phyloP scores from a whole-genome alignment of 768 basidiomycete genomes.

The Leccinum rimulosum region DNA sequence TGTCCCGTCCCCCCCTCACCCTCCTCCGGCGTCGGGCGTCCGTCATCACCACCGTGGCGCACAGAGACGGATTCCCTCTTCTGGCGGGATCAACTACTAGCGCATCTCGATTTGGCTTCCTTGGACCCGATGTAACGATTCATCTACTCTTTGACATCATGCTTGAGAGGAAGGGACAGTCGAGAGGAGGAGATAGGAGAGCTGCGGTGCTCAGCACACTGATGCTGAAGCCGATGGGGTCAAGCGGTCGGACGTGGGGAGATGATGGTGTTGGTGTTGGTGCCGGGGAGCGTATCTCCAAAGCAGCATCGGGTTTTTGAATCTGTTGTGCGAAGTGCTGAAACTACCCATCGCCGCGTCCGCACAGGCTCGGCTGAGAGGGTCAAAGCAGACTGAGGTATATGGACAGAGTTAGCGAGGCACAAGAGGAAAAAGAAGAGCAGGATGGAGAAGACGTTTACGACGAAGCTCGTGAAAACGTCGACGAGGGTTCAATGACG shows the following conservation, averaged over 20 bases:
- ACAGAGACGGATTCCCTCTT: too few species aligned
- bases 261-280: constrained; percentile 23
- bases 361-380: constrained; percentile 58
- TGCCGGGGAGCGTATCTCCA: constrained; percentile 37
- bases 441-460: constrained; percentile 47
- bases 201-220: constrained; percentile 75
- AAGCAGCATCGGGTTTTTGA: constrained; percentile 89
- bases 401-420: constrained; percentile 22
- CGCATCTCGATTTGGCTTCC: constrained; percentile 64
- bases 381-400: constrained; percentile 21
- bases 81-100: constrained; percentile 81
- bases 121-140: constrained; percentile 59
- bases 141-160: constrained; percentile 86
- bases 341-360: constrained; percentile 59
- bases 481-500: constrained; percentile 27
- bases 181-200: constrained; percentile 62
- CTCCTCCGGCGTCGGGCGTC: too few species aligned
- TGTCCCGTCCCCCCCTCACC: too few species aligned
- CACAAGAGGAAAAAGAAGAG: constrained; percentile 33
- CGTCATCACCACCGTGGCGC: too few species aligned
- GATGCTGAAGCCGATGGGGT: constrained; percentile 75
- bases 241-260: constrained; percentile 25
- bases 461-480: constrained; percentile 34
- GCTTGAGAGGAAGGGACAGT: constrained; percentile 72
- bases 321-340: constrained; percentile 79